Percentiles rank a stretch among this genome's conserved stretches.
These are phyloP conservation scores for Marasmius sp. DNA, from an alignment of 1,284 basidiomycete species.

Conservation along the genomic window DNA sequence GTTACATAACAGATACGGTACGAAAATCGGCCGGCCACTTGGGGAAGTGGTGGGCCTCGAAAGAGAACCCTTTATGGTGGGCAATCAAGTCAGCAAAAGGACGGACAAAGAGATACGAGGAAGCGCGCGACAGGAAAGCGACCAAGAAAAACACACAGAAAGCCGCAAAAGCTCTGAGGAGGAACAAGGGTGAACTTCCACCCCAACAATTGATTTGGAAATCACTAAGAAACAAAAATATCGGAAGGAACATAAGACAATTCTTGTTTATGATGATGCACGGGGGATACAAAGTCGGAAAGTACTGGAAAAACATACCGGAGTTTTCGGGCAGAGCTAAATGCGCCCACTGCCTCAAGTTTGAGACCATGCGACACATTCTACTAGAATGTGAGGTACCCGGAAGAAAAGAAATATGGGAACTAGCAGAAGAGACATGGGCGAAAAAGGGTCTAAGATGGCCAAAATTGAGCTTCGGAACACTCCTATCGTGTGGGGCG, in stretches of 20 bases:
- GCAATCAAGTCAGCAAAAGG: neutral
- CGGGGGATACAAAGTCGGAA: constrained; percentile 3
- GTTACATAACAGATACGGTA: too few relatives aligned
- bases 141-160: neutral
- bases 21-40: too few relatives aligned
- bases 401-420: constrained; percentile 12
- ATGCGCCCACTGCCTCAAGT: constrained; percentile 20
- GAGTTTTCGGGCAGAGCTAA: neutral
- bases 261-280: constrained; percentile 7
- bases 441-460: constrained; percentile 2
- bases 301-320: constrained; percentile 5
- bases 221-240: constrained; percentile 1
- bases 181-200: neutral
- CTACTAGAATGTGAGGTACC: constrained; percentile 9
- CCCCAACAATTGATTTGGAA: constrained; percentile 4
- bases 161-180: neutral
- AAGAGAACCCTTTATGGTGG: too few relatives aligned
- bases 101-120: neutral
- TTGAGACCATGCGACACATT: constrained; percentile 14
- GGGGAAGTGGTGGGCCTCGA: too few relatives aligned
- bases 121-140: neutral
- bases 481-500: constrained; percentile 8
- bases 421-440: constrained; percentile 9
- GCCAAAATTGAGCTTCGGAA: constrained; percentile 8
- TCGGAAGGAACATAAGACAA: neutral